Base-by-base conservation (phyloP, 164 flowering plant genomes). In the Euptelea pleiosperma region DNA sequence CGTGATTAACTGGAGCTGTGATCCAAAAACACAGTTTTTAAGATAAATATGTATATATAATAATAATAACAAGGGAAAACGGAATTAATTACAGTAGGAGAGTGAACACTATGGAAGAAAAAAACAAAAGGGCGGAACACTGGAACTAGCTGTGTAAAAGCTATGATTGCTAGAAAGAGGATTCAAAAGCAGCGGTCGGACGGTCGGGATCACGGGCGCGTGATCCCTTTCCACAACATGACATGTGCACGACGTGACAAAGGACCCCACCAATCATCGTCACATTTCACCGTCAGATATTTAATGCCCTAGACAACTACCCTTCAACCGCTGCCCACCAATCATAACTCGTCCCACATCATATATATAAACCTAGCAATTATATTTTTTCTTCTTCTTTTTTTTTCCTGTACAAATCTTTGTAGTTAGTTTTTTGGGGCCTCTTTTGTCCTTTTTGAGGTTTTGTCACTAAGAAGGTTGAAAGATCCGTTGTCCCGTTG, bases 401-500 rank as follows among this genome's bases (percentile, higher is more conserved):
- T 21, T 14, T 10, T 10, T 34, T 10, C n/a, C n/a, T n/a, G n/a
- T n/a, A n/a, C n/a, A n/a, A n/a, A n/a, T n/a, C 16, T 29, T 48
- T 25, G 52, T 48, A 10, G 52, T 48, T 48, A 48, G 52, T 14
- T 48, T n/a, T n/a, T n/a, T n/a, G n/a, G n/a, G n/a, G n/a, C n/a
- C n/a, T n/a, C n/a, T n/a, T n/a, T n/a, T n/a, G n/a, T n/a, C n/a
- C 30, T 26, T 48, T 24, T 14, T 22, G 6, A 21, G 5, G 12
- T 16, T 11, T 5, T 34, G 3, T 9, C 29, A 8, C 21, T 55
- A 58, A 3, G 62, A 35, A 6, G 83, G 83, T 5, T 35, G 55
- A 66, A 93, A 93, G 11, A 93, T 88, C 1, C 78, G 75, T 62
- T 90, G 99, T 44, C 99, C 99, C 0, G 97, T 77, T 21, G 97